phyloP scores from a whole-genome alignment of 768 basidiomycete genomes.

The Rickenella mellea region DNA sequence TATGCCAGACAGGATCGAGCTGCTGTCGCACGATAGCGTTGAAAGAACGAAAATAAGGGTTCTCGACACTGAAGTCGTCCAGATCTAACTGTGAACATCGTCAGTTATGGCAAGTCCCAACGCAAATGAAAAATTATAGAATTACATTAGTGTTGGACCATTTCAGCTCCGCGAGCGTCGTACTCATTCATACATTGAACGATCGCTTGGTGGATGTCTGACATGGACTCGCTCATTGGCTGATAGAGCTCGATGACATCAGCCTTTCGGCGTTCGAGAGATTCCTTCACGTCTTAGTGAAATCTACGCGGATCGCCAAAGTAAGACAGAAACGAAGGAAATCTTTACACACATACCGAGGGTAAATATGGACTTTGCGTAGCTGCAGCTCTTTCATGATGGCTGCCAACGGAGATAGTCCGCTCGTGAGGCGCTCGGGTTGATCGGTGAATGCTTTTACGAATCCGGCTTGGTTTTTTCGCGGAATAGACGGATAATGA shows the following conservation, averaged over 20 bases:
- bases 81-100: constrained; percentile 64
- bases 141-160: constrained; percentile 68
- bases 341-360: constrained; percentile 45
- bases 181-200: constrained; percentile 92
- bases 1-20: constrained; percentile 93
- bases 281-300: constrained; percentile 77
- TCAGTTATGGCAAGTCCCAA: not conserved
- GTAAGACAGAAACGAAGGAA: constrained; percentile 9
- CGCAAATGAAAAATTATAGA: not conserved
- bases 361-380: constrained; percentile 84
- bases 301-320: constrained; percentile 46
- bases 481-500: constrained; percentile 85
- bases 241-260: constrained; percentile 92
- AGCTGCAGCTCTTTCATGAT: constrained; percentile 91
- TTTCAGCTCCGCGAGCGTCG: constrained; percentile 82
- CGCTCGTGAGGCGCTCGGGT: constrained; percentile 89
- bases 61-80: constrained; percentile 87
- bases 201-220: constrained; percentile 86
- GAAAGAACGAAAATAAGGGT: constrained; percentile 90
- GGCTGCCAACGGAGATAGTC: constrained; percentile 82
- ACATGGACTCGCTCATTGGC: constrained; percentile 75
- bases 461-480: constrained; percentile 87
- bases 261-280: constrained; percentile 73
- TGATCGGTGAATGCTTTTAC: constrained; percentile 97
- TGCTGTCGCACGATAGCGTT: constrained; percentile 82